These are phyloP conservation scores for Eleusine indica DNA, from an alignment of 176 grass and related monocot species.

Conservation along the genomic window DNA sequence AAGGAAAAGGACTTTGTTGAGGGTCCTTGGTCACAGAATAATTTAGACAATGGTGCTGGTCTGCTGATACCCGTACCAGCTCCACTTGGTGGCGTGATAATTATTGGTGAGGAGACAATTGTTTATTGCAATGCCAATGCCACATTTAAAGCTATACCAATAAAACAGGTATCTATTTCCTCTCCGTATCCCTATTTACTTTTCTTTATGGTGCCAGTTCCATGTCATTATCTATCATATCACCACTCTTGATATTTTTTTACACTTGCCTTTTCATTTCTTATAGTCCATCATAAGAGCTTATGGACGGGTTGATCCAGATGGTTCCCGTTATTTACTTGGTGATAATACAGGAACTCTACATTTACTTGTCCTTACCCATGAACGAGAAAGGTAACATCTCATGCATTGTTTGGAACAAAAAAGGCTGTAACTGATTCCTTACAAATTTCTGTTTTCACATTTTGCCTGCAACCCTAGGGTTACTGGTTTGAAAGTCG, in stretches of 20 bases:
- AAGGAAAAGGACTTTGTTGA: conserved; percentile 98
- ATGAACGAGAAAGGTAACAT: conserved; percentile 87
- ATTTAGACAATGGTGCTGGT: conserved; percentile 92
- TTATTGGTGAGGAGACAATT: conserved; percentile 93
- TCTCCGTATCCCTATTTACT: background rate
- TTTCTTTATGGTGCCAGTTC: conserved; percentile 18
- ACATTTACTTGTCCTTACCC: conserved; percentile 96
- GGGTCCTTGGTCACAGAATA: conserved; percentile 95
- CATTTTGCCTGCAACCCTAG: conserved; percentile 48
- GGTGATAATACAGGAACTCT: conserved; percentile 88
- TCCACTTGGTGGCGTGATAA: conserved; percentile 95
- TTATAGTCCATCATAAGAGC: conserved; percentile 93
- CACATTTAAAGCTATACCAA: conserved; percentile 97
- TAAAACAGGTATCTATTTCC: conserved; percentile 67
- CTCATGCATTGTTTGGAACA: conserved; percentile 31
- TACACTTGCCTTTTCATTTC: conserved; percentile 32
- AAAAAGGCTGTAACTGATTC: background rate
- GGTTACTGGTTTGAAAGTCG: conserved; percentile 98
- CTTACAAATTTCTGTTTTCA: conserved; percentile 34
- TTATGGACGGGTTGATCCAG: conserved; percentile 92
- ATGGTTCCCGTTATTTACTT: conserved; percentile 97
- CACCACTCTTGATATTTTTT: background rate
- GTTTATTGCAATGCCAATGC: conserved; percentile 87
- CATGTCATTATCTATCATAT: background rate
- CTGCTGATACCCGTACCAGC: conserved; percentile 87